phyloP scores from a whole-genome alignment of 169 alveolate species.

The Eimeria maxima region DNA sequence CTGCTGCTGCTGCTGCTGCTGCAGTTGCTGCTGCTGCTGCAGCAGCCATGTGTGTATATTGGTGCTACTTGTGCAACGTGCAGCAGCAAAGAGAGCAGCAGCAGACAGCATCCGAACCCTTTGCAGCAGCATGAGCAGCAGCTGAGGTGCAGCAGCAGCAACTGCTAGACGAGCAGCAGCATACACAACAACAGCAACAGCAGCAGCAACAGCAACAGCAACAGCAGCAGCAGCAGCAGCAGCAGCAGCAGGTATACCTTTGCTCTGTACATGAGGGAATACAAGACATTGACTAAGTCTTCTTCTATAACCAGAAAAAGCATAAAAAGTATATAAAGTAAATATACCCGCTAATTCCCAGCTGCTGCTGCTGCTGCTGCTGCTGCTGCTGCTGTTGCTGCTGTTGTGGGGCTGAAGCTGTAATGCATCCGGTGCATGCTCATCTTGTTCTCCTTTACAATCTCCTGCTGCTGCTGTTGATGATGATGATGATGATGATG shows the following conservation, averaged over 20 bases:
- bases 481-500: too few relatives aligned
- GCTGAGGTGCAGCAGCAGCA: too few relatives aligned
- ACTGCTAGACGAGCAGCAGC: too few relatives aligned
- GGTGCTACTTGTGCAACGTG: neutral
- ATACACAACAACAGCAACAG: too few relatives aligned
- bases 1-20: neutral
- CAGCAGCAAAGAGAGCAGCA: constrained; percentile 5
- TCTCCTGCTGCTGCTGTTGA: neutral
- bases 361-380: neutral
- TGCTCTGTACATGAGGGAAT: constrained; percentile 86
- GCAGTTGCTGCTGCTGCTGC: constrained; percentile 4
- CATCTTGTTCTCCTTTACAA: neutral
- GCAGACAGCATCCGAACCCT: neutral
- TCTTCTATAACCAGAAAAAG: constrained; percentile 80
- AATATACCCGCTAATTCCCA: constrained; percentile 75
- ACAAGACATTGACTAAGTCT: constrained; percentile 85
- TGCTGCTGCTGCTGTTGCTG: too few relatives aligned
- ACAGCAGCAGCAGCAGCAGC: neutral
- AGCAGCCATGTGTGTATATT: neutral
- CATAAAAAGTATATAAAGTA: constrained; percentile 82
- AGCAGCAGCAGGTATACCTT: constrained; percentile 78
- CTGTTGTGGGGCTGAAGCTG: too few relatives aligned
- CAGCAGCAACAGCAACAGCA: too few relatives aligned
- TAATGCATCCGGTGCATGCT: too few relatives aligned
- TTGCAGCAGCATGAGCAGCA: neutral